A percentile compares a stretch with the other conserved stretches of the same genome.
Conservation (phyloP, 2,329 filamentous ascomycete genomes). For the Penicillium sp. region DNA sequence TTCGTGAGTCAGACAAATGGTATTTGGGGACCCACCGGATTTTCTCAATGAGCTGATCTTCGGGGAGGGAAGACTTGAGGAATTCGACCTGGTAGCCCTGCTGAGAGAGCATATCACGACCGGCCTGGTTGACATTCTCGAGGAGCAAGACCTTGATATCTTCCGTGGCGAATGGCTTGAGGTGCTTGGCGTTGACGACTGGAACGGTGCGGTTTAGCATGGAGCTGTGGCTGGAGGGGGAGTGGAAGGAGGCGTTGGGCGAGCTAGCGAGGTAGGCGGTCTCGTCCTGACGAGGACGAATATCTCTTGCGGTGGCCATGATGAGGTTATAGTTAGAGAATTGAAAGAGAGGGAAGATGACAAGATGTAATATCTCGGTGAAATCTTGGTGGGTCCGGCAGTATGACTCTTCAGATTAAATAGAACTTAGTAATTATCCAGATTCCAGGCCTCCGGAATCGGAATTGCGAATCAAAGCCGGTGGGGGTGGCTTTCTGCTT, state of each 20-base stretch:
- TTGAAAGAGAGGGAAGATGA: conserved; percentile 1
- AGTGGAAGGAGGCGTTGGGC: conserved; percentile 70
- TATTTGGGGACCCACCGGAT: conserved; percentile 63
- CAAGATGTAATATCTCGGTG: conserved; percentile 14
- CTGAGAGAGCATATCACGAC: conserved; percentile 71
- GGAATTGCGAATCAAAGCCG: background rate
- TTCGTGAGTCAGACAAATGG: background rate
- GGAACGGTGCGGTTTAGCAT: conserved; percentile 45
- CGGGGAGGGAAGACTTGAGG: conserved; percentile 81
- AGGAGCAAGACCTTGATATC: conserved; percentile 95
- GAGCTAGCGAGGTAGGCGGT: conserved; percentile 65
- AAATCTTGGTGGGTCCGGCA: background rate
- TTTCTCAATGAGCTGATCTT: conserved; percentile 94
- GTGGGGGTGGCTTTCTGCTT: too few relatives aligned
- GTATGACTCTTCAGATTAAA: conserved; percentile 5
- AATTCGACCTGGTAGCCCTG: conserved; percentile 97
- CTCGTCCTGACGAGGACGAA: conserved; percentile 30
- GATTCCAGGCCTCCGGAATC: conserved; percentile 17
- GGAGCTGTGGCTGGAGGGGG: conserved; percentile 61
- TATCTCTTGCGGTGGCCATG: conserved; percentile 37
- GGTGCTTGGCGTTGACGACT: conserved; percentile 59
- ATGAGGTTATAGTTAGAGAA: conserved; percentile 10
- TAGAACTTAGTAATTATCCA: conserved; percentile 20
- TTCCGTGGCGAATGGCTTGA: conserved; percentile 93
- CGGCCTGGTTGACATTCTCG: conserved; percentile 93